These are phyloP conservation scores for Amborella trichopoda DNA, from an alignment of 164 flowering plant species.

Conservation along the genomic window DNA sequence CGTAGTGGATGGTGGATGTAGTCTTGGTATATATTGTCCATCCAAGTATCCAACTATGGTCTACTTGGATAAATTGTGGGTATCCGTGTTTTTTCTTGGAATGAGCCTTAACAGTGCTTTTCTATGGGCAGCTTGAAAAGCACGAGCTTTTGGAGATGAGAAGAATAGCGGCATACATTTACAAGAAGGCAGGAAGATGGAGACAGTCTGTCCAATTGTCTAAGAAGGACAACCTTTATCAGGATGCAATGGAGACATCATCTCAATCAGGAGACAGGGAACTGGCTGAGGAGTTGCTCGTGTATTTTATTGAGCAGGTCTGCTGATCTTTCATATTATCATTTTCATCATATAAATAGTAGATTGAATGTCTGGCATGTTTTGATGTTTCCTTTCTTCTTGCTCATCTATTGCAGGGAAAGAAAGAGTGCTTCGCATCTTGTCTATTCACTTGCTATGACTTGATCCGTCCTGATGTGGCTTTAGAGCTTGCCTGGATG, in stretches of 20 bases:
- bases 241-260: slow-evolving; percentile 97
- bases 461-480: slow-evolving; percentile 84
- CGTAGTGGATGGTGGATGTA: too few relatives aligned
- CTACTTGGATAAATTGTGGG: too few relatives aligned
- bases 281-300: slow-evolving; percentile 92
- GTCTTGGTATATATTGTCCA: too few relatives aligned
- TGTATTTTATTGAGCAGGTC: slow-evolving; percentile 97
- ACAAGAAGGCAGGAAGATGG: slow-evolving; percentile 98
- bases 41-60: too few relatives aligned
- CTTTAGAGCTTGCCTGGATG: slow-evolving; percentile 95
- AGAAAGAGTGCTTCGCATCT: slow-evolving; percentile 96
- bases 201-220: slow-evolving; percentile 97
- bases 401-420: slow-evolving; percentile 46
- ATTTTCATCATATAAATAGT: not conserved
- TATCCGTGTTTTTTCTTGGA: too few relatives aligned
- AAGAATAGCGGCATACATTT: slow-evolving; percentile 94
- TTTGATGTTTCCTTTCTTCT: not conserved
- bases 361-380: not conserved
- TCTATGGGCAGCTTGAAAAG: slow-evolving; percentile 74
- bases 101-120: not conserved
- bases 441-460: slow-evolving; percentile 96
- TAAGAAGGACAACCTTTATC: slow-evolving; percentile 91
- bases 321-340: not conserved
- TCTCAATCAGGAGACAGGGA: slow-evolving; percentile 98
- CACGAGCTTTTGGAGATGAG: slow-evolving; percentile 99